Evolutionary conservation across 75 land plant genomes (phyloP).

Genomic region (Gnetum montanum): DNA sequence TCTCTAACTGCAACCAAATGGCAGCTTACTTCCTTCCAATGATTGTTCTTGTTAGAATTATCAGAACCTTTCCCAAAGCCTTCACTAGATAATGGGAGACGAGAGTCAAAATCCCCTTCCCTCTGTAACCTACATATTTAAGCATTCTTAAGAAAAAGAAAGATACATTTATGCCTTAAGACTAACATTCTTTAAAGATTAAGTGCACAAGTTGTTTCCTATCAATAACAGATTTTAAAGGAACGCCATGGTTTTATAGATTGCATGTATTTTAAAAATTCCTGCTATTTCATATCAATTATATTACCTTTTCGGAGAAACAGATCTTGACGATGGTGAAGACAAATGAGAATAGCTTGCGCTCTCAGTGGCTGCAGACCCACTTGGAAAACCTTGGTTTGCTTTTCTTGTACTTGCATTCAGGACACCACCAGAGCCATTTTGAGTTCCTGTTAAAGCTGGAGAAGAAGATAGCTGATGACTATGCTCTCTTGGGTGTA

Average conservation of each 20-base stretch:
- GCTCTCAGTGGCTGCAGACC: constrained; percentile 12
- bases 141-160: not conserved
- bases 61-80: constrained; percentile 32
- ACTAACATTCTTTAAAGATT: no score
- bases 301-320: constrained; percentile 45
- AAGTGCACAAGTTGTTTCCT: not conserved
- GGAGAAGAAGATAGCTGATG: not conserved
- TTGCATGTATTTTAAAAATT: not conserved
- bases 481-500: constrained; percentile 3
- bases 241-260: not conserved
- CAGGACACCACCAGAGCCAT: constrained; percentile 5
- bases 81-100: constrained; percentile 19
- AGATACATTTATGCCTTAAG: no score
- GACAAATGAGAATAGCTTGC: constrained; percentile 34
- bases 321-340: constrained; percentile 30
- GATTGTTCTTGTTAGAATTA: constrained; percentile 16
- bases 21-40: constrained; percentile 47
- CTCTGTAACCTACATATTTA: constrained; percentile 23
- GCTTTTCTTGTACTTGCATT: constrained; percentile 14
- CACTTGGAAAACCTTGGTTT: constrained; percentile 7
- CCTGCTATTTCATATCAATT: no score
- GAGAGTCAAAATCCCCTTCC: constrained; percentile 35
- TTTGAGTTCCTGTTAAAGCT: constrained; percentile 5
- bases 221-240: no score
- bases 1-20: not conserved